Evolutionary conservation across 192 early-diverging fungal species (phyloP), one percentile per base, ranked within the genome.

Genomic region (Coemansia sp.): DNA sequence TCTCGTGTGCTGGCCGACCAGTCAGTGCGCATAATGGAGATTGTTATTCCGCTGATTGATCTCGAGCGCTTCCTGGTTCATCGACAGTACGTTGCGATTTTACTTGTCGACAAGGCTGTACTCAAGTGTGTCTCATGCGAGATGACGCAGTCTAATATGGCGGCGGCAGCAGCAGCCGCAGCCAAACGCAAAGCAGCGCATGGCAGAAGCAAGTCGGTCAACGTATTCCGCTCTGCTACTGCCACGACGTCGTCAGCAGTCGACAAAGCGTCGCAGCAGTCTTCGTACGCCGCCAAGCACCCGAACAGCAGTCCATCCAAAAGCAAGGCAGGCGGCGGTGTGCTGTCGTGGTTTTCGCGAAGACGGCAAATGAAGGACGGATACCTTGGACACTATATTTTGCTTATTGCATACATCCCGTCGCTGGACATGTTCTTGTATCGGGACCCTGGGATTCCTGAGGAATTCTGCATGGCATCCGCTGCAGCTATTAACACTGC

Each of bases 391-490:
- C 94, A 96, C 68, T 96, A 91, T 61, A 86, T 96, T 23, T 70
- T 91, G 37, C 77, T 96, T n/a, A 86, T 93, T 41, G 89, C 85
- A 4, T 96, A 93, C 59, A 89, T 93, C 42, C 84, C 87, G 1
- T 81, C 82, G 19, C 79, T 80, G 23, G 92, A 96, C 73, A 53
- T 82, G 62, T 91, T 96, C 62, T 79, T 89, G 17, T 92, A 91
- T 58, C 85, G 94, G 52, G 91, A 96, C 59, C 94, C 94, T 8
- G 91, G 87, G 11, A 81, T 86, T 9, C 66, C 69, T 0, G 84
- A 87, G 37, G 82, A 87, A 44, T 69, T 91, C 52, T 96, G 94
- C 63, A 72, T 81, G 17, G 81, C 93, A 10, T 62, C 83, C 2
- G 85, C 85, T 7, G 56, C 64, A 7, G 80, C 69, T 18, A 66